Conservation (phyloP, 306 rosid genomes). For the Cicer chorassanicum region DNA sequence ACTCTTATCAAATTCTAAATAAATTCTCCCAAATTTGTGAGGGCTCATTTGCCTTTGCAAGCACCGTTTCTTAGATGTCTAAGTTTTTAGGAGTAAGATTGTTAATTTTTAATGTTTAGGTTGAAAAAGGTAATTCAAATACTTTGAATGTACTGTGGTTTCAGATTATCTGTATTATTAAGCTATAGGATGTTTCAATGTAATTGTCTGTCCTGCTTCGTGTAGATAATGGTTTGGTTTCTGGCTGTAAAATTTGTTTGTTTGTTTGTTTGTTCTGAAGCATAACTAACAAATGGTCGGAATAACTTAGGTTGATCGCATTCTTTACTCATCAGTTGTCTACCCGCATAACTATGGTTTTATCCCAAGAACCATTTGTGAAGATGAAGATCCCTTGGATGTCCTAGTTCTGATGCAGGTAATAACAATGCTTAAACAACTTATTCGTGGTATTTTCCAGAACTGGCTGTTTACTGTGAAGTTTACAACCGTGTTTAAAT, state of each 20-base stretch:
- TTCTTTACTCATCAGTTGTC: constrained; percentile 91
- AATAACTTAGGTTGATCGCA: constrained; percentile 73
- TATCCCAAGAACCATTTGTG: constrained; percentile 87
- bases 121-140: constrained; percentile 1
- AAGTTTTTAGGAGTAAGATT: neutral
- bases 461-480: constrained; percentile 9
- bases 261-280: constrained; percentile 29
- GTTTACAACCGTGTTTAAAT: constrained; percentile 8
- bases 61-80: neutral
- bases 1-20: neutral
- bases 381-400: constrained; percentile 92
- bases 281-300: constrained; percentile 38
- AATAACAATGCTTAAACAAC: constrained; percentile 45
- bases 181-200: constrained; percentile 1
- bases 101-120: neutral
- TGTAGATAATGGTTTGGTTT: constrained; percentile 7
- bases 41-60: neutral
- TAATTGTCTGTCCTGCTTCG: neutral
- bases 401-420: constrained; percentile 93
- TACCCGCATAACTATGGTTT: constrained; percentile 95
- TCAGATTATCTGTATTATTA: neutral
- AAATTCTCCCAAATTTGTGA: neutral
- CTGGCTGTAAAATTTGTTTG: constrained; percentile 3
- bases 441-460: constrained; percentile 5
- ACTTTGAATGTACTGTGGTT: neutral